These are phyloP conservation scores for Zygnema circumcarinatum DNA, from an alignment of 139 green algal genomes.

Conservation along the genomic window DNA sequence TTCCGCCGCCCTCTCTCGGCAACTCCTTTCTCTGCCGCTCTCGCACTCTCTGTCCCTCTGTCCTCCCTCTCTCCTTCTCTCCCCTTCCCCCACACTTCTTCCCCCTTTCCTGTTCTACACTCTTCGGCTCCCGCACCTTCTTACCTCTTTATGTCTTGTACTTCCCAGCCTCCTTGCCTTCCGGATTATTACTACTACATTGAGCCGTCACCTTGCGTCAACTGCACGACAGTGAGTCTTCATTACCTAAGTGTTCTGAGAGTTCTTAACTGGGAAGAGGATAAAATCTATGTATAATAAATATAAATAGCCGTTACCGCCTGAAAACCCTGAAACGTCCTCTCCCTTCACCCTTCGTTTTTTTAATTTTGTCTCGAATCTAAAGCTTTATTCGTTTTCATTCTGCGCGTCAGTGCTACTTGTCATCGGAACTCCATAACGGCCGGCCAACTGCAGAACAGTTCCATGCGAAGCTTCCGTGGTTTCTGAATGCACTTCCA, in stretches of 20 bases:
- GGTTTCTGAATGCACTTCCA: slow-evolving; percentile 82
- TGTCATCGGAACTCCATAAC: slow-evolving; percentile 33
- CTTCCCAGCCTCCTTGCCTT: no score
- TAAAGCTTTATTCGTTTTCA: no score
- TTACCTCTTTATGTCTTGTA: background rate
- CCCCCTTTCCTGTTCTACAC: background rate
- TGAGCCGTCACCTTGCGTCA: slow-evolving; percentile 83
- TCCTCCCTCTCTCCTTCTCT: background rate
- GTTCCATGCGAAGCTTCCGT: slow-evolving; percentile 77
- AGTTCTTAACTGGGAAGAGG: background rate
- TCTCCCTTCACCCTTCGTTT: no score
- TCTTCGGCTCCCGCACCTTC: background rate
- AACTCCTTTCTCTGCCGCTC: background rate
- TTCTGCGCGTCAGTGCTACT: no score
- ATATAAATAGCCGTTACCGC: background rate
- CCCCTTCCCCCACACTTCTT: background rate
- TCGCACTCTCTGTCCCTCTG: slow-evolving; percentile 12
- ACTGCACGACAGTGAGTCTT: slow-evolving; percentile 80
- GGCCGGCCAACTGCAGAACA: slow-evolving; percentile 56
- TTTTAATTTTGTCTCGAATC: no score
- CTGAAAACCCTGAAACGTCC: no score
- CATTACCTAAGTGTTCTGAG: background rate
- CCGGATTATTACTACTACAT: no score
- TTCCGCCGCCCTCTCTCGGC: background rate
- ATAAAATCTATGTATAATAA: background rate